Conservation (phyloP, 352 stramenopile genomes). For the Nothophytophthora sp. region DNA sequence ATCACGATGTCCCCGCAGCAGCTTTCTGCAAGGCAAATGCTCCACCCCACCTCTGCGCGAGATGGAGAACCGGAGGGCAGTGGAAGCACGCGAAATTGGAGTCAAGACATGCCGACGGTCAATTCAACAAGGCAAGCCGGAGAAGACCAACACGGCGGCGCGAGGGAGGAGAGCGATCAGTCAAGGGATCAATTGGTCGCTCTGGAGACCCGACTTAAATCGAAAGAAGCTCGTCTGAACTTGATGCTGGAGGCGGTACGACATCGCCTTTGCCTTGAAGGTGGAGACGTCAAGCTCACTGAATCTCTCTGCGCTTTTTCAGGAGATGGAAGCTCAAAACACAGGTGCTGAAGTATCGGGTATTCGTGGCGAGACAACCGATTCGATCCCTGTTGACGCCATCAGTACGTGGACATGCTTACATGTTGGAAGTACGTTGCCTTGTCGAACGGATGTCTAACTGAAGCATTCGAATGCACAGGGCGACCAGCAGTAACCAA, state of each 20-base stretch:
- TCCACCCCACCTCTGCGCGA: constrained; percentile 9
- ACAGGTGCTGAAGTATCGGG: constrained; percentile 3
- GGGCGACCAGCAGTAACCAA: constrained; percentile 24
- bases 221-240: constrained; percentile 62
- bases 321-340: constrained; percentile 82
- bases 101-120: constrained; percentile 4
- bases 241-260: constrained; percentile 73
- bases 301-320: constrained; percentile 1
- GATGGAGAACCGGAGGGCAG: constrained; percentile 3
- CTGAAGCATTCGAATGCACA: constrained; percentile 3
- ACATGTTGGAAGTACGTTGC: too few species aligned
- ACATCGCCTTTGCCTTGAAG: neutral
- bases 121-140: neutral
- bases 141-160: neutral
- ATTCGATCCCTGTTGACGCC: neutral
- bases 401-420: constrained; percentile 10
- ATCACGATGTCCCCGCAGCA: constrained; percentile 23
- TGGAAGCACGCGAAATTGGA: constrained; percentile 3
- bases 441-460: neutral
- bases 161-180: constrained; percentile 6
- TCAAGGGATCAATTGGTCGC: constrained; percentile 33
- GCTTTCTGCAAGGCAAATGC: constrained; percentile 25
- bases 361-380: neutral
- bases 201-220: constrained; percentile 53
- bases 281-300: neutral